phyloP scores from a whole-genome alignment of 1,284 basidiomycete species.

The Ceratobasidium sp. region DNA sequence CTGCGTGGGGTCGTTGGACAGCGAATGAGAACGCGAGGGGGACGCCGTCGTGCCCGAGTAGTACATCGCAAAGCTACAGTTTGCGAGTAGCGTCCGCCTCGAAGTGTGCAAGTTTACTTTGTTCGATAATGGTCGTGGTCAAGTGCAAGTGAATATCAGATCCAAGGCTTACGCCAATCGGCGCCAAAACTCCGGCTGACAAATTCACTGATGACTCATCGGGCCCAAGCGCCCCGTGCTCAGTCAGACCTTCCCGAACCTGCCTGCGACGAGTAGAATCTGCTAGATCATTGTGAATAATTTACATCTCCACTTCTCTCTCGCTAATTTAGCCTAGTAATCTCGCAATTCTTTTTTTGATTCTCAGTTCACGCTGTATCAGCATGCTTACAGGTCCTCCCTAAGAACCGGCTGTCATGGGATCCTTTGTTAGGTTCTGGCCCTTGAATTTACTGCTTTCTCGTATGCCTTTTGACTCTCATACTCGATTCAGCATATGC shows the following conservation, averaged over 20 bases:
- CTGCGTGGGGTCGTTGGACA: slow-evolving; percentile 46
- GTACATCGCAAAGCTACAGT: slow-evolving; percentile 3
- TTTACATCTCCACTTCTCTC: background rate
- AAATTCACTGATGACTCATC: slow-evolving; percentile 7
- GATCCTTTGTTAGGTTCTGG: background rate
- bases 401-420: slow-evolving; percentile 9
- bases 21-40: slow-evolving; percentile 33
- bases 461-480: slow-evolving; percentile 66
- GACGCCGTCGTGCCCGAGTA: slow-evolving; percentile 36
- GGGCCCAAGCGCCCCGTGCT: background rate
- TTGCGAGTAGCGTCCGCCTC: background rate
- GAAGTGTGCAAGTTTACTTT: background rate
- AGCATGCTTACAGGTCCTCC: slow-evolving; percentile 9
- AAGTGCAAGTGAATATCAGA: background rate
- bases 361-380: slow-evolving; percentile 20
- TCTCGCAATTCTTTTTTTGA: background rate
- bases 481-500: slow-evolving; percentile 56
- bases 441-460: background rate
- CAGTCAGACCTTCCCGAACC: background rate
- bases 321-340: background rate
- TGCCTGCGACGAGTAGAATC: background rate
- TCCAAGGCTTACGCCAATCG: slow-evolving; percentile 15
- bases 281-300: background rate
- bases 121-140: background rate
- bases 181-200: background rate